These are phyloP conservation scores for Chaetomium globosum DNA, from an alignment of 2,329 filamentous ascomycete species.

Conservation along the genomic window DNA sequence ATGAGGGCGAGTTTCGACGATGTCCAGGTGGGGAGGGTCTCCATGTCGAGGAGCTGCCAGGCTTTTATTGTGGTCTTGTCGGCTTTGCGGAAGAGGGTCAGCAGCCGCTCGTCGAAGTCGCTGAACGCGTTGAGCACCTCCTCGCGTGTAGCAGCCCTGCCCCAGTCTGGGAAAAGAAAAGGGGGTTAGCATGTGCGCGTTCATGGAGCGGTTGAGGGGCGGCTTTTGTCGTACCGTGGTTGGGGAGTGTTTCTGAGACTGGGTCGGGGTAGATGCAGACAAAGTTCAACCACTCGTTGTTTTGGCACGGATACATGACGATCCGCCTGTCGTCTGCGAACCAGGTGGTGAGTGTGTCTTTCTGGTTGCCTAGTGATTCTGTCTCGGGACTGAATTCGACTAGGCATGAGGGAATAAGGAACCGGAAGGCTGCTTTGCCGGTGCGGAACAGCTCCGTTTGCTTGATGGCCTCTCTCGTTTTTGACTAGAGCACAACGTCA, in stretches of 20 bases:
- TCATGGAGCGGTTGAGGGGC: not conserved
- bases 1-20: constrained; percentile 58
- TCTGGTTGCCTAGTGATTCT: constrained; percentile 39
- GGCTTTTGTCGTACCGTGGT: constrained; percentile 39
- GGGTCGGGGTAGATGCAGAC: constrained; percentile 55
- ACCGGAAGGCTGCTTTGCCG: constrained; percentile 61
- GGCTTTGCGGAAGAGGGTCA: constrained; percentile 47
- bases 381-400: constrained; percentile 43
- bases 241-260: constrained; percentile 42
- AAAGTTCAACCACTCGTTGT: constrained; percentile 52
- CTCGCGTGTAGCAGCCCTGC: constrained; percentile 43
- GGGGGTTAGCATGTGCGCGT: constrained; percentile 24
- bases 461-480: constrained; percentile 38
- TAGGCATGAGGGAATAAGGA: constrained; percentile 50
- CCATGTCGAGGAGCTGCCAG: constrained; percentile 66
- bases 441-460: constrained; percentile 45
- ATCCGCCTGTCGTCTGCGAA: constrained; percentile 48
- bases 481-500: constrained; percentile 32
- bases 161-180: constrained; percentile 43
- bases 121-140: constrained; percentile 46
- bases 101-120: constrained; percentile 48
- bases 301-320: constrained; percentile 52
- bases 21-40: constrained; percentile 57
- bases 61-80: constrained; percentile 53
- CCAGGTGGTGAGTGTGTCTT: constrained; percentile 45